A percentile compares a stretch with the other conserved stretches of the same genome.
These are phyloP conservation scores for Leucocoprinus leucothites DNA, from an alignment of 768 basidiomycete genomes.

Conservation along the genomic window DNA sequence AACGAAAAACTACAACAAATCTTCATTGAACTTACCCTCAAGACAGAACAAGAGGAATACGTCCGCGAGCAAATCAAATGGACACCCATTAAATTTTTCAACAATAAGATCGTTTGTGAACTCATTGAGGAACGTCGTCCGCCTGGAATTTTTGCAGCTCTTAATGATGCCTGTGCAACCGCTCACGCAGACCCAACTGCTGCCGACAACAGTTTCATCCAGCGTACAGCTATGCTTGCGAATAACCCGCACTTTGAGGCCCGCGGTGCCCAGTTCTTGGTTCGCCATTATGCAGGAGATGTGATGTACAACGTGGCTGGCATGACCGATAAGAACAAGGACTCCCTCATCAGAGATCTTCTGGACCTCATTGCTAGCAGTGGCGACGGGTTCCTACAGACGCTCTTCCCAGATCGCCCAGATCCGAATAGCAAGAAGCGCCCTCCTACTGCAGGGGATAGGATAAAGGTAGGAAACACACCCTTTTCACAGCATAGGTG, in stretches of 20 bases:
- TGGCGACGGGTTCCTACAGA: slow-evolving; percentile 82
- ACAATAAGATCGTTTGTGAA: slow-evolving; percentile 97
- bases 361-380: slow-evolving; percentile 84
- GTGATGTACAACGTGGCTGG: slow-evolving; percentile 97
- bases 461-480: slow-evolving; percentile 72
- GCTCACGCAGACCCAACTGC: slow-evolving; percentile 96
- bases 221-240: slow-evolving; percentile 77
- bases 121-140: slow-evolving; percentile 96
- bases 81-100: slow-evolving; percentile 99
- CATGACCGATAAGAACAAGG: slow-evolving; percentile 99
- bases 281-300: slow-evolving; percentile 97
- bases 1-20: slow-evolving; percentile 99
- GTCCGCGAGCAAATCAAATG: slow-evolving; percentile 98
- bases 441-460: slow-evolving; percentile 96
- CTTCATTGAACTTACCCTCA: slow-evolving; percentile 97
- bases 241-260: slow-evolving; percentile 93
- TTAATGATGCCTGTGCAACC: slow-evolving; percentile 99
- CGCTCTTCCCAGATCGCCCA: slow-evolving; percentile 88
- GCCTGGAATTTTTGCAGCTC: slow-evolving; percentile 94
- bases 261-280: slow-evolving; percentile 90
- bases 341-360: slow-evolving; percentile 91
- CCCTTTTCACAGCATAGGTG: neutral
- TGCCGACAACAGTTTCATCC: slow-evolving; percentile 95
- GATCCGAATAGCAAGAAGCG: slow-evolving; percentile 98
- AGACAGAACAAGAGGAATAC: slow-evolving; percentile 99